Conservation (phyloP, 2,329 filamentous ascomycete genomes). For the Exophiala phaeomuriformis region DNA sequence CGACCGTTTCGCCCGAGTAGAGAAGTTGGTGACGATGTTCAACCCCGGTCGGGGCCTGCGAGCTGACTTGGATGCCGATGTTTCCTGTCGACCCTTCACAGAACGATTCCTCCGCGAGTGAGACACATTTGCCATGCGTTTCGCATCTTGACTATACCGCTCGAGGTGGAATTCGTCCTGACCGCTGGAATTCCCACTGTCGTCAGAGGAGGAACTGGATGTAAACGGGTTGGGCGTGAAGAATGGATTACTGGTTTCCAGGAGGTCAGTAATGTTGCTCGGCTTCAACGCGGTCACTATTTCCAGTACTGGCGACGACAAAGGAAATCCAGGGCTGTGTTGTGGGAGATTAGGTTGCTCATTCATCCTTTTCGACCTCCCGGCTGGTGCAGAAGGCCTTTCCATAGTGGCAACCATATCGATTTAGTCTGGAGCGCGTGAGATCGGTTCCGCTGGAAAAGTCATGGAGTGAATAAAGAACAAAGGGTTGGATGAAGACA, state of each 20-base stretch:
- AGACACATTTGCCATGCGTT: not conserved
- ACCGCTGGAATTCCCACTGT: conserved; percentile 19
- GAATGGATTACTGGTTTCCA: conserved; percentile 6
- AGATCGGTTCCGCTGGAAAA: not conserved
- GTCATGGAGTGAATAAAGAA: not conserved
- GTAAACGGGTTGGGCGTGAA: conserved; percentile 11
- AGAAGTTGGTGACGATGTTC: conserved; percentile 40
- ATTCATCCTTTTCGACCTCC: not conserved
- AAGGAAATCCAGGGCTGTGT: conserved; percentile 1
- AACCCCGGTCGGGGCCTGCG: conserved; percentile 34
- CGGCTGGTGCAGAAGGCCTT: not conserved
- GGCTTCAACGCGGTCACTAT: conserved; percentile 11
- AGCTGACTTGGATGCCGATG: not conserved
- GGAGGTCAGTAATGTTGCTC: conserved; percentile 2
- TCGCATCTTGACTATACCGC: conserved; percentile 21
- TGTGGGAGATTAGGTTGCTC: not conserved
- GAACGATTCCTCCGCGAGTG: not conserved
- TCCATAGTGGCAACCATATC: conserved; percentile 13
- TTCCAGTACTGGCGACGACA: conserved; percentile 13
- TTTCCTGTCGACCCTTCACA: conserved; percentile 1
- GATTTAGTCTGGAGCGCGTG: not conserved
- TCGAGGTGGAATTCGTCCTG: conserved; percentile 27
- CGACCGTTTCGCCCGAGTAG: conserved; percentile 14
- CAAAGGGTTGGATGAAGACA: not conserved
- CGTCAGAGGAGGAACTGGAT: conserved; percentile 17